phyloP scores from a whole-genome alignment of 257 asterid genomes.

The Scutellaria barbata region DNA sequence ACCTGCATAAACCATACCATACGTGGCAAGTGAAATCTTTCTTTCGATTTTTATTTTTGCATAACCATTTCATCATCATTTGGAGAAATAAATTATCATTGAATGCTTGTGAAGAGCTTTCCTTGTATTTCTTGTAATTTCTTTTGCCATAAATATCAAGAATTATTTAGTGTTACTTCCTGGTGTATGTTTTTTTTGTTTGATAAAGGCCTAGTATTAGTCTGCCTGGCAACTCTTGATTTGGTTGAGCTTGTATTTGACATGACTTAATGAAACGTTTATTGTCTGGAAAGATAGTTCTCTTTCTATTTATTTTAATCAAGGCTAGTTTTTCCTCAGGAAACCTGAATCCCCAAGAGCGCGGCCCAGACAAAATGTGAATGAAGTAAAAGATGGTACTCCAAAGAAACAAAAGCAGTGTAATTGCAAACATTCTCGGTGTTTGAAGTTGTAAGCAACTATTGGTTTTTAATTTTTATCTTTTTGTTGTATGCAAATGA shows the following conservation, averaged over 20 bases:
- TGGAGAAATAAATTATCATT: neutral
- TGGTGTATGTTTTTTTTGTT: neutral
- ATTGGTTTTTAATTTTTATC: constrained; percentile 10
- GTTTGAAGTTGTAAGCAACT: constrained; percentile 78
- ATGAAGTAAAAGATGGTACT: constrained; percentile 75
- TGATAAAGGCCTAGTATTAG: neutral
- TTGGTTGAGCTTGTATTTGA: constrained; percentile 4
- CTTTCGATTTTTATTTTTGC: neutral
- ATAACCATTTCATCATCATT: constrained; percentile 9
- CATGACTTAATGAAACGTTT: constrained; percentile 15
- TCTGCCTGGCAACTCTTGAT: neutral
- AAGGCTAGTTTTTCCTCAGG: constrained; percentile 46
- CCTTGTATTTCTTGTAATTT: constrained; percentile 1
- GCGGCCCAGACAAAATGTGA: constrained; percentile 51
- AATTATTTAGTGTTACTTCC: neutral
- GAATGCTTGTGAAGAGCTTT: constrained; percentile 12
- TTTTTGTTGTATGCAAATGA: constrained; percentile 18
- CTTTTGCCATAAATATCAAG: neutral
- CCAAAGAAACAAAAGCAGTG: constrained; percentile 92
- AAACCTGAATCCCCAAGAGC: constrained; percentile 84
- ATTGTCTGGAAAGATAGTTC: neutral
- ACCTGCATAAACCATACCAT: neutral
- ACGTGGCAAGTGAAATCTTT: constrained; percentile 3
- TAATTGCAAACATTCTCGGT: constrained; percentile 86
- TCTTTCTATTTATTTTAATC: constrained; percentile 23